Conservation (phyloP, 1,284 basidiomycete species). For the Ustilago bromivora region DNA sequence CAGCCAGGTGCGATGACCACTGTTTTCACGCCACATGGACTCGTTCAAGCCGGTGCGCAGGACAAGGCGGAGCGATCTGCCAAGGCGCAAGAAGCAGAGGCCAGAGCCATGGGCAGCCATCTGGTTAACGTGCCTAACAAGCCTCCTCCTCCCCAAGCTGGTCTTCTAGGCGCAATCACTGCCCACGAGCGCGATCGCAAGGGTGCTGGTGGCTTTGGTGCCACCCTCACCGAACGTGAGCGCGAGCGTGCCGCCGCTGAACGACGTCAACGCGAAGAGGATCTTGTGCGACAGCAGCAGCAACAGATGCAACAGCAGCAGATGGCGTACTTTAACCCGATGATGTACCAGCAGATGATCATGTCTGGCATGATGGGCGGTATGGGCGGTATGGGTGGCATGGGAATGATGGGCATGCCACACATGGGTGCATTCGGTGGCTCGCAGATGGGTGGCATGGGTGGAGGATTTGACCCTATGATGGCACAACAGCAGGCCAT, state of each 20-base stretch:
- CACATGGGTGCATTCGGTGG: conserved; percentile 45
- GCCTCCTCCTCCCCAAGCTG: conserved; percentile 93
- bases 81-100: conserved; percentile 90
- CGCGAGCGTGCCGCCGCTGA: conserved; percentile 77
- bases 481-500: conserved; percentile 64
- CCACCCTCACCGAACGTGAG: conserved; percentile 92
- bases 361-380: conserved; percentile 59
- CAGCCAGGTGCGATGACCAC: conserved; percentile 65
- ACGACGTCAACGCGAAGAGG: conserved; percentile 86
- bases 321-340: conserved; percentile 71
- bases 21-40: conserved; percentile 88
- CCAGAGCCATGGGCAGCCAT: conserved; percentile 86
- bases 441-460: conserved; percentile 52
- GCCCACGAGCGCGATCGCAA: conserved; percentile 94
- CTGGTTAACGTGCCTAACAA: conserved; percentile 93
- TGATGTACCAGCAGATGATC: conserved; percentile 71
- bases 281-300: conserved; percentile 87
- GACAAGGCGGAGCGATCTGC: conserved; percentile 96
- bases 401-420: conserved; percentile 65
- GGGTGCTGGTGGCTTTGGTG: conserved; percentile 92
- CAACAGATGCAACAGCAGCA: conserved; percentile 84
- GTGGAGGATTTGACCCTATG: conserved; percentile 48
- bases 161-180: conserved; percentile 93
- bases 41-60: conserved; percentile 92
- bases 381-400: conserved; percentile 58